phyloP scores from a whole-genome alignment of 1,284 basidiomycete genomes.

The Sporisorium graminicola region DNA sequence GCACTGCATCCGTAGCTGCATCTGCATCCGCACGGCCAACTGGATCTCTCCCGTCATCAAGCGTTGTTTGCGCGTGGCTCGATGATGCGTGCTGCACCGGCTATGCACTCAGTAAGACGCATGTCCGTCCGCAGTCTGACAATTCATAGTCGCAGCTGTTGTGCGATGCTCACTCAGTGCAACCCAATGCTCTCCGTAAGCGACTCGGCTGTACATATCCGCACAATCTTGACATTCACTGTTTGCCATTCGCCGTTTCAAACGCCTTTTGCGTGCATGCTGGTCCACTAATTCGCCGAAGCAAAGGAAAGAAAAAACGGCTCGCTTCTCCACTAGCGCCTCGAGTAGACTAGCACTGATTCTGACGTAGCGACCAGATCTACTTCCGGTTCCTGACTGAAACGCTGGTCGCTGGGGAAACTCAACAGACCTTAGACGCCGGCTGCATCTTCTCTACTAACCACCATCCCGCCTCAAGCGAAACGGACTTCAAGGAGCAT shows the following conservation, averaged over 20 bases:
- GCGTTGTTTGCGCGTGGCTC: not conserved
- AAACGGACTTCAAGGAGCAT: slow-evolving; percentile 7
- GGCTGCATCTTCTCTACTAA: too few species aligned
- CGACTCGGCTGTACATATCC: not conserved
- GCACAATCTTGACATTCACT: not conserved
- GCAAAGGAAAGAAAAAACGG: not conserved
- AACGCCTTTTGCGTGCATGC: too few species aligned
- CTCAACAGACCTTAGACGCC: too few species aligned
- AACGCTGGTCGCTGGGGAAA: too few species aligned
- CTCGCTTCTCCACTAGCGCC: not conserved
- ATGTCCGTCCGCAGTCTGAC: not conserved
- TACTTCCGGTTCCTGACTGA: too few species aligned
- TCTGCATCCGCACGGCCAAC: too few species aligned
- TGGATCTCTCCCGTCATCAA: too few species aligned
- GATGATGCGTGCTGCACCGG: slow-evolving; percentile 19
- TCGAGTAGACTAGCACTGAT: not conserved
- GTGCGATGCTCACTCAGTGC: not conserved
- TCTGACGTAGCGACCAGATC: slow-evolving; percentile 17
- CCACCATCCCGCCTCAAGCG: too few species aligned
- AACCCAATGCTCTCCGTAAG: not conserved
- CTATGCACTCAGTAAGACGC: slow-evolving; percentile 10
- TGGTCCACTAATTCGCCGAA: slow-evolving; percentile 19
- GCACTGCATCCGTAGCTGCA: too few species aligned
- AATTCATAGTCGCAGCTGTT: too few species aligned
- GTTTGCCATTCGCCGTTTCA: slow-evolving; percentile 5